Conservation (phyloP, 2,329 filamentous ascomycete species). For the Epichloe hybrida region DNA sequence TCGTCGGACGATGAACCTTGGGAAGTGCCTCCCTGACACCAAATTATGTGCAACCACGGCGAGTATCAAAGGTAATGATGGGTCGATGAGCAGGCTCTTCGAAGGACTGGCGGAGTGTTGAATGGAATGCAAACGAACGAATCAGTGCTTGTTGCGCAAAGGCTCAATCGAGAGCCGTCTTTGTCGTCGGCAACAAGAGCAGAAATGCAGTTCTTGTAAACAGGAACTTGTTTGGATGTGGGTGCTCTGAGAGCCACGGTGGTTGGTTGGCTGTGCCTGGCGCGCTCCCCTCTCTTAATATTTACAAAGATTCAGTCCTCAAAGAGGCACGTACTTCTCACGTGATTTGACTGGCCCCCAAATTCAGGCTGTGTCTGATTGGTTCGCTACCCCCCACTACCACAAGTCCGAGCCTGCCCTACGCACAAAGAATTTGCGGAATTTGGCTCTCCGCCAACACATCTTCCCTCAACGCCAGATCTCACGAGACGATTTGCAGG, state of each 20-base stretch:
- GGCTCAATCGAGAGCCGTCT: neutral
- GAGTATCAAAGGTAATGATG: neutral
- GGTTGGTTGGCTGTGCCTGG: neutral
- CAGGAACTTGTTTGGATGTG: conserved; percentile 5
- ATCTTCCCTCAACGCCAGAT: conserved; percentile 24
- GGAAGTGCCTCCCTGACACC: neutral
- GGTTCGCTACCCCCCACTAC: conserved; percentile 21
- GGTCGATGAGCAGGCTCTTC: no score
- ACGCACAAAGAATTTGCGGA: conserved; percentile 31
- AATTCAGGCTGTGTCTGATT: conserved; percentile 15
- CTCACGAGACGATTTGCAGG: conserved; percentile 28
- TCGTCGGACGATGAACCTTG: neutral
- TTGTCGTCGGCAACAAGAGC: neutral
- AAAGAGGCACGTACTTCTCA: conserved; percentile 8
- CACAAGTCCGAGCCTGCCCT: conserved; percentile 24
- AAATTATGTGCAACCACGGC: neutral
- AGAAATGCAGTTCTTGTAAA: conserved; percentile 3
- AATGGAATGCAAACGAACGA: neutral
- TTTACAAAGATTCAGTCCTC: neutral
- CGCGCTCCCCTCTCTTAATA: neutral
- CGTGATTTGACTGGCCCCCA: conserved; percentile 11
- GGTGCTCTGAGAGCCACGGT: neutral
- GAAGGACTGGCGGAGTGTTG: neutral
- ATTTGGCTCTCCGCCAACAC: conserved; percentile 23
- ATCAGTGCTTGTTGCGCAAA: neutral